Percentiles rank a stretch among this genome's conserved stretches.
Conservation (phyloP, 495 filamentous ascomycete genomes). For the Aspergillus taichungensis region DNA sequence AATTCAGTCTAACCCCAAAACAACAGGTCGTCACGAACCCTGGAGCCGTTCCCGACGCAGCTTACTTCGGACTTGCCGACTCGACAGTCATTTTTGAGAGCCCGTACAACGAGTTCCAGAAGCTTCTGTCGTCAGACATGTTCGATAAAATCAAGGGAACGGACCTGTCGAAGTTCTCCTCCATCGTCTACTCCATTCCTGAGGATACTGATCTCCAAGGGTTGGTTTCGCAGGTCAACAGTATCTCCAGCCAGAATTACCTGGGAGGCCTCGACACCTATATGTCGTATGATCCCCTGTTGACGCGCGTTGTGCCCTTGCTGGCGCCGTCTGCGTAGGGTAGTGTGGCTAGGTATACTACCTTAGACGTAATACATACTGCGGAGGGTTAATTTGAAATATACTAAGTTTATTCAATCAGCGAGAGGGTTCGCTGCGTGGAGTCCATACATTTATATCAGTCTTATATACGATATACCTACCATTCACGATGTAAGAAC, state of each 20-base stretch:
- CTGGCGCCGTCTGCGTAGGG: too few relatives aligned
- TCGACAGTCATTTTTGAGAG: constrained; percentile 20
- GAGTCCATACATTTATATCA: too few relatives aligned
- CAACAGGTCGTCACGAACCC: constrained; percentile 27
- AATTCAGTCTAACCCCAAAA: too few relatives aligned
- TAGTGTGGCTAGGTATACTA: too few relatives aligned
- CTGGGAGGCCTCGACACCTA: neutral
- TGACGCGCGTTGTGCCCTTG: too few relatives aligned
- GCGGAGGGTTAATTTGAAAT: too few relatives aligned
- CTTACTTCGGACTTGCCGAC: constrained; percentile 12
- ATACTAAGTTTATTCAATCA: too few relatives aligned
- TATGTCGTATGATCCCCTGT: neutral
- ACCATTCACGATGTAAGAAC: too few relatives aligned
- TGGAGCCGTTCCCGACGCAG: constrained; percentile 17
- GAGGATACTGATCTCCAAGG: neutral
- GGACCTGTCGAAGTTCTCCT: constrained; percentile 5
- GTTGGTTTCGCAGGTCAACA: neutral
- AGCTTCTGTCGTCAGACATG: neutral
- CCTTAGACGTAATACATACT: too few relatives aligned
- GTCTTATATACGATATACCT: too few relatives aligned
- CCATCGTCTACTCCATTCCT: constrained; percentile 17
- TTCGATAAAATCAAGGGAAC: constrained; percentile 4
- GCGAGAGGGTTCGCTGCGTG: too few relatives aligned
- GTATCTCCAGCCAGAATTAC: neutral
- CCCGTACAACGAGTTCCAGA: constrained; percentile 13